Evolutionary conservation across 2,329 filamentous ascomycete genomes (phyloP), one percentile per base, ranked within the genome.

Genomic region (Westerdykella aurantiaca): DNA sequence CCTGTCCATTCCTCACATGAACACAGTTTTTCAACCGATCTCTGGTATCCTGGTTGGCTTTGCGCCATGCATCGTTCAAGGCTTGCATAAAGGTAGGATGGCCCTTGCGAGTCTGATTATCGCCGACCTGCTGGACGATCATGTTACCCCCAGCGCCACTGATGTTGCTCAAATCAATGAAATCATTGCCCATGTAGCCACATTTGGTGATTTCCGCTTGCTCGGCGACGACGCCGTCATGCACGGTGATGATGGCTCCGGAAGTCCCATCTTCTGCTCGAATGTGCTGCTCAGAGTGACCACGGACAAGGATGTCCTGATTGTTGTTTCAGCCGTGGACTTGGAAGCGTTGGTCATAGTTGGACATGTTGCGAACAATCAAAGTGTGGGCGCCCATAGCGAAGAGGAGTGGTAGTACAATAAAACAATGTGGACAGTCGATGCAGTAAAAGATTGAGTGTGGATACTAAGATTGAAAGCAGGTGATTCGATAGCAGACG

Each of bases 161-260:
- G 40, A 70, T 71, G 50, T 61, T 60, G 44, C 53, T 59, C 16
- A 65, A 40, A 41, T 67, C 63, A 45, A 65, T 58, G 47, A 61
- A 63, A 48, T 66, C 63, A 44, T 64, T 65, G 34, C 59, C 52
- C 37, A 39, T 39, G 29, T 42, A 69, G 16, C 68, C 68, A 37
- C 56, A 48, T 47, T 69, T 69, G 41, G 66, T 70, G 41, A 69
- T 66, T 49, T 70, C 68, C 17, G 64, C 68, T 53, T 69, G 67
- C 46, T 70, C 68, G 34, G 67, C 63, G 40, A 68, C 64, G 14
- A 60, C 51, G 25, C 64, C 65, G 17, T 66, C 63, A 42, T 70
- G 68, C 1, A 69, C 51, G 22, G 68, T 66, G 38, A 70, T 69
- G 40, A 70, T 66, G 22, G 68, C 68, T 5, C 68, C 68, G 0